Evolutionary conservation across 2,329 filamentous ascomycete species (phyloP).

Genomic region (Ceratocystis lukuohia): DNA sequence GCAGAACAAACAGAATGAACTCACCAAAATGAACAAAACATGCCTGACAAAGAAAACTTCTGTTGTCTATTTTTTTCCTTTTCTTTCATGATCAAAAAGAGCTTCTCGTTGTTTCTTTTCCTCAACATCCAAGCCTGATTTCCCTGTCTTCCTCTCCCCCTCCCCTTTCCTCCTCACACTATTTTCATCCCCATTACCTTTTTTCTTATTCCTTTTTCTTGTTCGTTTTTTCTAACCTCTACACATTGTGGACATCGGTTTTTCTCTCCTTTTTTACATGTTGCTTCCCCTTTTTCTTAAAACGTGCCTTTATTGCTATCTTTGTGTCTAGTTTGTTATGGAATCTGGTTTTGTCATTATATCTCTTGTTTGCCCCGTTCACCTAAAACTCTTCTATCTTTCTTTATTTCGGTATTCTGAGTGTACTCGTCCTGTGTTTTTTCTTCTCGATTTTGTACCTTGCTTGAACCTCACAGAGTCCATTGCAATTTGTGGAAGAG

Average conservation of each 20-base stretch:
- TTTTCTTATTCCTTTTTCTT: neutral
- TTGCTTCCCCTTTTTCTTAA: neutral
- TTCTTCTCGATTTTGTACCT: slow-evolving; percentile 31
- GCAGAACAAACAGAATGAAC: slow-evolving; percentile 12
- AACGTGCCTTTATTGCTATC: neutral
- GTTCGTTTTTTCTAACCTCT: neutral
- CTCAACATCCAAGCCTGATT: neutral
- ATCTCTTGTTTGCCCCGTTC: neutral
- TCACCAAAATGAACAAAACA: slow-evolving; percentile 5
- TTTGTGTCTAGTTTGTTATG: slow-evolving; percentile 6
- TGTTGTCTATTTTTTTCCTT: neutral
- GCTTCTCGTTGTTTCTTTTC: neutral
- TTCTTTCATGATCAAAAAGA: slow-evolving; percentile 1
- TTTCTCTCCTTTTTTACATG: neutral
- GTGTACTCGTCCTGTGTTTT: neutral
- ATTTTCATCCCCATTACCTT: neutral
- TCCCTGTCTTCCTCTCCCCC: neutral
- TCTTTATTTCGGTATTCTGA: neutral
- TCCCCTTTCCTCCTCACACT: neutral
- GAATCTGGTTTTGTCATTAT: slow-evolving; percentile 6
- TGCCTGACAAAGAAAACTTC: slow-evolving; percentile 9
- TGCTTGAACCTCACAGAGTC: too few species aligned
- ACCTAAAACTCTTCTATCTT: neutral
- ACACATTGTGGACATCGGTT: neutral
- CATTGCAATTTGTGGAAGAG: too few species aligned